Base-by-base conservation (phyloP, 495 filamentous ascomycete species). In the Aspergillus steynii region DNA sequence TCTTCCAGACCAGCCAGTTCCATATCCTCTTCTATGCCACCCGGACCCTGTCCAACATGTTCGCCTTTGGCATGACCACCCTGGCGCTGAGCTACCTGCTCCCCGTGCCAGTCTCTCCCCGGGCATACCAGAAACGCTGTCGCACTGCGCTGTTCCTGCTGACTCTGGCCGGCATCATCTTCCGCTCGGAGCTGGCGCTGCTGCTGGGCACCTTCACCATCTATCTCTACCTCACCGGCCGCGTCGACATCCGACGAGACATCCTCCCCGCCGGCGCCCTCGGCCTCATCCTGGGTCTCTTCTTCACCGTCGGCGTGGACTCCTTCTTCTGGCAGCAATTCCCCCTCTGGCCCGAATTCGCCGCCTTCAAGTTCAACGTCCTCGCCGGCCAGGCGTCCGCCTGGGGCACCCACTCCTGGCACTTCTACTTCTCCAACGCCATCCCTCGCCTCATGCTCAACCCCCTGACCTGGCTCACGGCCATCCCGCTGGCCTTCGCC, bases 1-100 rank as follows among this genome's bases (percentile, higher is more conserved):
- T 95, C 54, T 81, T 98, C 37, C 93, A 95, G 63, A 83, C 85
- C 0, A 89, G 87, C 72, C 93, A 97, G 70, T 98, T 99, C 70
- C 95, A 98, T 77, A 74, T 96, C 55, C 83, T 95, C 54, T 98
- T 91, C 80, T 99, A 98, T 74, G 91, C 96, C 15, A 96, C 91
- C 7, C 82, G 96, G 56, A 92, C 92, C 1, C 78, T 99, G 31
- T 96, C 95, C 4, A 99, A 99, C 70, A 97, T 95, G 86, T 97
- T 97, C 71, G 95, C 95, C 51, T 93, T 99, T 76, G 85, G 87
- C 14, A 74, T 97, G 15, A 88, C 87, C 29, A 95, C 88, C 0
- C 56, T 89, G 14, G 90, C 93, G 0, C 77, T 92, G 53, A 75
- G 86, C n/a, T 82, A 83, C 61, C 79, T 96, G 48, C 80, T 97